Percentiles rank a stretch among this genome's conserved stretches.
These are phyloP conservation scores for Cryptococcus depauperatus DNA, from an alignment of 1,284 basidiomycete genomes.

Conservation along the genomic window DNA sequence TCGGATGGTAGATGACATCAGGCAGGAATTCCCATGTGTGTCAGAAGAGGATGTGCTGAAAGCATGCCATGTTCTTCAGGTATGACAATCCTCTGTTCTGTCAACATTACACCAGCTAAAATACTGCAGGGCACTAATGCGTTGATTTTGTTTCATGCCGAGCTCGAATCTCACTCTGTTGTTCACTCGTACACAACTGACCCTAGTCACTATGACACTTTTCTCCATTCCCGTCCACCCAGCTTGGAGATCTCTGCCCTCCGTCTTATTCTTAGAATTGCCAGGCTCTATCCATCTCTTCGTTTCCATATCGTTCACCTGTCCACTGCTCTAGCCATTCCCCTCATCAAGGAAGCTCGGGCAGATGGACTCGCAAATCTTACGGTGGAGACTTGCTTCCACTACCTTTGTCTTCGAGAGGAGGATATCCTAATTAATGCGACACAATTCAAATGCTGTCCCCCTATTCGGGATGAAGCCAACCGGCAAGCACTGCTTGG, in stretches of 20 bases:
- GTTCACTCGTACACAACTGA: slow-evolving; percentile 10
- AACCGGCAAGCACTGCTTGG: slow-evolving; percentile 71
- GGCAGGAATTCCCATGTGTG: slow-evolving; percentile 82
- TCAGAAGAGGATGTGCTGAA: slow-evolving; percentile 57
- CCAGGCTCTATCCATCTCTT: slow-evolving; percentile 56
- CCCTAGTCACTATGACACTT: slow-evolving; percentile 58
- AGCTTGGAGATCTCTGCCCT: slow-evolving; percentile 69
- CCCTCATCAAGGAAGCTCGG: slow-evolving; percentile 61
- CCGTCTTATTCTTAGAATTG: slow-evolving; percentile 60
- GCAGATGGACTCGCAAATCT: slow-evolving; percentile 50
- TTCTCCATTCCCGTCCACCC: slow-evolving; percentile 71
- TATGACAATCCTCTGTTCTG: too few relatives aligned
- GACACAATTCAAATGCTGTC: slow-evolving; percentile 69
- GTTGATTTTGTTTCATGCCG: slow-evolving; percentile 83
- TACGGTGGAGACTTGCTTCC: slow-evolving; percentile 90
- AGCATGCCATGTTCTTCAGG: slow-evolving; percentile 68
- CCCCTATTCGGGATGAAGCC: slow-evolving; percentile 67
- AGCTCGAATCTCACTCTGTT: slow-evolving; percentile 51
- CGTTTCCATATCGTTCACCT: slow-evolving; percentile 90
- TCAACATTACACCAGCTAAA: too few relatives aligned
- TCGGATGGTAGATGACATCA: slow-evolving; percentile 3
- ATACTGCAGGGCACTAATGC: slow-evolving; percentile 60
- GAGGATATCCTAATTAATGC: slow-evolving; percentile 52
- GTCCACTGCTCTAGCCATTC: slow-evolving; percentile 71
- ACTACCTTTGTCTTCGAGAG: slow-evolving; percentile 60